Base-by-base conservation (phyloP, 2,329 filamentous ascomycete species). In the Aspergillus hortae region DNA sequence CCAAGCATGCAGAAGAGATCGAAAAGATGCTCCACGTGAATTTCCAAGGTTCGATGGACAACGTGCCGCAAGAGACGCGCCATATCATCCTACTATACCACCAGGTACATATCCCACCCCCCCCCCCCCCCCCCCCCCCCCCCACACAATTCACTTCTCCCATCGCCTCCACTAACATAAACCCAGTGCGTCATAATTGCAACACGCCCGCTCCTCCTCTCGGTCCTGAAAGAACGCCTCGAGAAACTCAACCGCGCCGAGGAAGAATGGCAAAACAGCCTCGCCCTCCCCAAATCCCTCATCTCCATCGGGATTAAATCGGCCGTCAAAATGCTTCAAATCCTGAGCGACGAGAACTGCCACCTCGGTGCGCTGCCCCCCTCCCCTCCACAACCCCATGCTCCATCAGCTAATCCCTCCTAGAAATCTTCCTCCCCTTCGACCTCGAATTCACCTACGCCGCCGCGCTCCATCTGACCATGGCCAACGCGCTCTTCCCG, bases 271-370 rank as follows among this genome's bases (percentile, higher is more conserved):
- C 62, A 68, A 7, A 65, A 49, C 0, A 69, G 74, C 30, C 53
- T 74, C 0, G 59, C 58, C 2, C 65, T 64, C 1, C 73, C 70
- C 1, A 69, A 65, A 11, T 56, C 68, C 0, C 49, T 75, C 0
- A 73, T 75, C 6, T 68, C 67, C 0, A 72, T 68, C 0, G 70
- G 73, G 4, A 74, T 75, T 17, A 74, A 75, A 32, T 76, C 73
- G 0, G 73, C 73, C 0, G 58, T 63, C 3, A 76, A 75, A 44
- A 71, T 68, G 0, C 56, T 75, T 0, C 68, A 74, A 38, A 74
- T 76, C 0, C 49, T 76, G 0, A 64, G 63, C 0, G 63, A 64
- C 14, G 70, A 73, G 19, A 64, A 72, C 4, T 64, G 67, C 12
- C 56, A 72, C 0, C 61, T 74, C 0, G 72, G 72, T 74, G 58